Evolutionary conservation across 805 yeast species (phyloP).

Genomic region (Hanseniaspora guilliermondii): DNA sequence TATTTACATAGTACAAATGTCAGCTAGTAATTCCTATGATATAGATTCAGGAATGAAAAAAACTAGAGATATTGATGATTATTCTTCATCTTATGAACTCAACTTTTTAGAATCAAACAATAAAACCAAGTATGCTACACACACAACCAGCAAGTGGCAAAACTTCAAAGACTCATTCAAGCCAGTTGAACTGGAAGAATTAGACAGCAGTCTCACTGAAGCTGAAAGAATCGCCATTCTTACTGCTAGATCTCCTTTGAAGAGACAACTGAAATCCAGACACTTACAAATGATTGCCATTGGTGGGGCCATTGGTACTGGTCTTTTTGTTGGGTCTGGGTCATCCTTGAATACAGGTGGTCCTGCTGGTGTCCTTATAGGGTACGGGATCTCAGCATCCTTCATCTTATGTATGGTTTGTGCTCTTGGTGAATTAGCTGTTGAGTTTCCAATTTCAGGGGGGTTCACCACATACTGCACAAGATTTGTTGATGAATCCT

Average conservation of each 20-base stretch:
- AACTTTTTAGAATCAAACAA: background rate
- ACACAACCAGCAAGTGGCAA: slow-evolving; percentile 26
- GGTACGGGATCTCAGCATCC: slow-evolving; percentile 42
- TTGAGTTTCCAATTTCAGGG: slow-evolving; percentile 51
- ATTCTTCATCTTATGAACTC: background rate
- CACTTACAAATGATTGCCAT: slow-evolving; percentile 54
- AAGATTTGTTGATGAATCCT: slow-evolving; percentile 46
- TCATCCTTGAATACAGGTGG: slow-evolving; percentile 50
- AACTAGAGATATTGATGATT: background rate
- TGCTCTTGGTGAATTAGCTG: slow-evolving; percentile 49
- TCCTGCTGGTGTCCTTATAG: slow-evolving; percentile 49
- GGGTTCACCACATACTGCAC: slow-evolving; percentile 50
- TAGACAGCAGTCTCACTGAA: slow-evolving; percentile 31
- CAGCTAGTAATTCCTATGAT: background rate
- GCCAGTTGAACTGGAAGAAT: slow-evolving; percentile 26
- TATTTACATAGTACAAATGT: background rate
- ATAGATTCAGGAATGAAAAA: background rate
- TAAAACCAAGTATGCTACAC: background rate
- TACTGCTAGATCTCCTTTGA: slow-evolving; percentile 45
- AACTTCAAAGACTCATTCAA: slow-evolving; percentile 40
- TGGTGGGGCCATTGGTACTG: slow-evolving; percentile 66
- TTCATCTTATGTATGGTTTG: slow-evolving; percentile 49
- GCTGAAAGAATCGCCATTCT: slow-evolving; percentile 36
- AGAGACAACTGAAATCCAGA: slow-evolving; percentile 41
- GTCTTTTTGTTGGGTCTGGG: slow-evolving; percentile 64